These are phyloP conservation scores for Zea mays DNA, from an alignment of 176 grass and related monocot species.

Conservation along the genomic window Zm-B73-REFERENCE-NAM-5.0 NC_050098.1:231869501-231870000, in stretches of 20 bases:
- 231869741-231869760: not conserved
- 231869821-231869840: constrained; percentile 25
- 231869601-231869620: constrained; percentile 37
- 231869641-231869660: constrained; percentile 30
- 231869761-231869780: constrained; percentile 1
- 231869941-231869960: constrained; percentile 99
- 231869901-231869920: constrained; percentile 97
- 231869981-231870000: constrained; percentile 47
- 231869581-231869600: constrained; percentile 94
- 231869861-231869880: constrained; percentile 35
- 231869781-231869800: constrained; percentile 19
- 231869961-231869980: constrained; percentile 73
- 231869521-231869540: constrained; percentile 92
- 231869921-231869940: constrained; percentile 98
- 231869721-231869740: constrained; percentile 96
- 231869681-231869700: constrained; percentile 99
- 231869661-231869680: constrained; percentile 52
- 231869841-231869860: constrained; percentile 28
- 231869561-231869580: constrained; percentile 99
- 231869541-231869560: constrained; percentile 96
- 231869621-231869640: constrained; percentile 21
- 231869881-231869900: constrained; percentile 90
- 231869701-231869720: constrained; percentile 99
- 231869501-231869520: constrained; percentile 74
- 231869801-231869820: constrained; percentile 9